Conservation (phyloP, 805 yeast genomes). For the Cyberlindnera subsufficiens region DNA sequence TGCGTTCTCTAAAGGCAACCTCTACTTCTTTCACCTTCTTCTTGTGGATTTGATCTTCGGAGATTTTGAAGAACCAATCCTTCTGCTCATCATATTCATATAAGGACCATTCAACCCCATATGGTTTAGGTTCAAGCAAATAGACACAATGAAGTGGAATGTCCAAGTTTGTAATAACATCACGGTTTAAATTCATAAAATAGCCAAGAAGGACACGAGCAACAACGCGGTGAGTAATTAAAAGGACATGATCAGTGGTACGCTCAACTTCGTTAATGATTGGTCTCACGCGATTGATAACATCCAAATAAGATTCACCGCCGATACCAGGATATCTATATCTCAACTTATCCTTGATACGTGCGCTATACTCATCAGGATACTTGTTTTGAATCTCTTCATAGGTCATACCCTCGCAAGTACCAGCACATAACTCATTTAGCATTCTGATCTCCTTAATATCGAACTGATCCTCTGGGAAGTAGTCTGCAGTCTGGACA, state of each 20-base stretch:
- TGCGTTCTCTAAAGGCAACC: conserved; percentile 61
- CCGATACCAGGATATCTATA: conserved; percentile 97
- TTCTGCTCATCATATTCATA: conserved; percentile 77
- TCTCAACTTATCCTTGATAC: conserved; percentile 70
- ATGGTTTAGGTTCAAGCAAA: conserved; percentile 87
- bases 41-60: conserved; percentile 34
- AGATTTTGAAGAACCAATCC: conserved; percentile 73
- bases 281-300: conserved; percentile 82
- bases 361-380: conserved; percentile 75
- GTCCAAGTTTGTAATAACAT: conserved; percentile 82
- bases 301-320: conserved; percentile 94
- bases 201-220: conserved; percentile 83
- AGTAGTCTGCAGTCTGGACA: conserved; percentile 68
- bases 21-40: conserved; percentile 64
- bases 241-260: conserved; percentile 77
- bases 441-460: conserved; percentile 88
- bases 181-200: conserved; percentile 75
- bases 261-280: conserved; percentile 90
- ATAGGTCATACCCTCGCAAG: conserved; percentile 89
- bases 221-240: conserved; percentile 87
- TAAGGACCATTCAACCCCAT: conserved; percentile 90
- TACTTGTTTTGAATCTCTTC: conserved; percentile 66
- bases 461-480: conserved; percentile 69
- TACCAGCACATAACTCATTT: conserved; percentile 91
- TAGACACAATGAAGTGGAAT: conserved; percentile 91